Conservation (phyloP, 371 early-diverging fungal species). For the Batkoa obscura region DNA sequence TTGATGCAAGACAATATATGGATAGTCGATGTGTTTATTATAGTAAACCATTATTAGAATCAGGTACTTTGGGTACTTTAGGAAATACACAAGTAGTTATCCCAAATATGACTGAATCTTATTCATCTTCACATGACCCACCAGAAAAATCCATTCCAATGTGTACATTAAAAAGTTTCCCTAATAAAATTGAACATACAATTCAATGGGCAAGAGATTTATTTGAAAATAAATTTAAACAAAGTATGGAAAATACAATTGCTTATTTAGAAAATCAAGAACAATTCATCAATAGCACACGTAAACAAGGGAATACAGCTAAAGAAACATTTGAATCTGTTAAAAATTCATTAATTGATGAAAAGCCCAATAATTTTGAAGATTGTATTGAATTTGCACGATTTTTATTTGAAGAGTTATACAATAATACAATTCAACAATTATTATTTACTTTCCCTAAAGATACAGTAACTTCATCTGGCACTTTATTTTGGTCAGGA, state of each 20-base stretch:
- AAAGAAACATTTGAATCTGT: slow-evolving; percentile 56
- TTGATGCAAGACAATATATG: slow-evolving; percentile 97
- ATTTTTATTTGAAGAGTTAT: slow-evolving; percentile 78
- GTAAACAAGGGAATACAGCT: no score
- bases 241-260: slow-evolving; percentile 86
- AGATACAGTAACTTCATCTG: slow-evolving; percentile 80
- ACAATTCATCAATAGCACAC: no score
- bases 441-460: slow-evolving; percentile 89
- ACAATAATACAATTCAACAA: slow-evolving; percentile 81
- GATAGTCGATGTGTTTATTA: slow-evolving; percentile 95
- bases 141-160: slow-evolving; percentile 98
- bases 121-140: slow-evolving; percentile 96
- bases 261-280: slow-evolving; percentile 56
- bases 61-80: slow-evolving; percentile 99
- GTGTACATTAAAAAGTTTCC: slow-evolving; percentile 99
- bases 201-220: slow-evolving; percentile 99
- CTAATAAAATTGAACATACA: slow-evolving; percentile 98
- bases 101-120: slow-evolving; percentile 94
- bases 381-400: slow-evolving; percentile 91
- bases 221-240: slow-evolving; percentile 89
- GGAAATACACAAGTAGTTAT: slow-evolving; percentile 98
- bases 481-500: slow-evolving; percentile 97
- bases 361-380: slow-evolving; percentile 66
- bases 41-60: slow-evolving; percentile 91
- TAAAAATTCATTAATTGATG: slow-evolving; percentile 43